These are phyloP conservation scores for Fusarium coffeatum DNA, from an alignment of 2,329 filamentous ascomycete genomes.

Conservation along the genomic window DNA sequence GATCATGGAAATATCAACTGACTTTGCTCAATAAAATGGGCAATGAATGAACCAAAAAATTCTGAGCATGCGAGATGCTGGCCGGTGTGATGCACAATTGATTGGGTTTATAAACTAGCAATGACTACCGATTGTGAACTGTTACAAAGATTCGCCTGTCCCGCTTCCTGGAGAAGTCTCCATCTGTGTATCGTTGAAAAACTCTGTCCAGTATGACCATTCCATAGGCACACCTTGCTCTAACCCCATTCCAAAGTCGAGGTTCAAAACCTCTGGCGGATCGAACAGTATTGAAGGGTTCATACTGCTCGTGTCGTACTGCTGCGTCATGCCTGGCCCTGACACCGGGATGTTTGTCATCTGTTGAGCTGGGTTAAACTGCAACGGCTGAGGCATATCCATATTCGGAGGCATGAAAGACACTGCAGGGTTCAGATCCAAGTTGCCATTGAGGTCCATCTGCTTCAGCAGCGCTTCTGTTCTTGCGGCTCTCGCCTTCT, in stretches of 20 bases:
- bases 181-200: constrained; percentile 55
- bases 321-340: constrained; percentile 19
- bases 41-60: constrained; percentile 60
- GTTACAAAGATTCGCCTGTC: constrained; percentile 34
- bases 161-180: constrained; percentile 49
- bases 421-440: constrained; percentile 7
- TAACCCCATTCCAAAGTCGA: constrained; percentile 40
- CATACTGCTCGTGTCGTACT: constrained; percentile 46
- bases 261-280: constrained; percentile 42
- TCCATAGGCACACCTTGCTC: constrained; percentile 41
- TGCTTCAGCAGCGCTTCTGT: constrained; percentile 47
- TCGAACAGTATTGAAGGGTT: constrained; percentile 49
- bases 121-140: constrained; percentile 40
- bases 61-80: constrained; percentile 44
- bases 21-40: constrained; percentile 64
- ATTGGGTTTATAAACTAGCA: constrained; percentile 45
- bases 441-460: constrained; percentile 34
- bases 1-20: constrained; percentile 70
- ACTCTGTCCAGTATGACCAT: constrained; percentile 59
- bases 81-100: constrained; percentile 48
- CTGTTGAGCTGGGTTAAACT: constrained; percentile 13
- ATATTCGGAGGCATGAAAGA: constrained; percentile 5
- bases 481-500: constrained; percentile 59
- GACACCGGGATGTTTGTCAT: constrained; percentile 3
- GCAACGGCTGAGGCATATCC: constrained; percentile 24